These are phyloP conservation scores for Takakia lepidozioides DNA, from an alignment of 225 moss, liverwort and hornwort species.

Conservation along the genomic window DNA sequence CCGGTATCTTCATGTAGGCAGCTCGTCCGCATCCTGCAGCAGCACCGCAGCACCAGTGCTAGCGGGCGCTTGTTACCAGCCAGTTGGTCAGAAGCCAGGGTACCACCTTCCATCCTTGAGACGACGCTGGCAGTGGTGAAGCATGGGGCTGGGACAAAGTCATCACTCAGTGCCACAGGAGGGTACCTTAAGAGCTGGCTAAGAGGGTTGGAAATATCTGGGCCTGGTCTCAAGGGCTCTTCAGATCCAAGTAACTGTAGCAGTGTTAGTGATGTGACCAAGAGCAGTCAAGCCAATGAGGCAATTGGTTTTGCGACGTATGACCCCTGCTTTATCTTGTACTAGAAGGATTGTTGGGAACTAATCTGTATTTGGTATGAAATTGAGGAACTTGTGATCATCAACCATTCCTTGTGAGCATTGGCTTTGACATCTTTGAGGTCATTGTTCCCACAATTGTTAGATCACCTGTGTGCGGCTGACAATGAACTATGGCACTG, in stretches of 20 bases:
- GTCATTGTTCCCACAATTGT: too few relatives aligned
- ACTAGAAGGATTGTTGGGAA: too few relatives aligned
- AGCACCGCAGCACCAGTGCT: constrained; percentile 68
- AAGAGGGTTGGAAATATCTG: constrained; percentile 61
- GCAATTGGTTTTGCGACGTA: constrained; percentile 59
- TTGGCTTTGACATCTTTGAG: too few relatives aligned
- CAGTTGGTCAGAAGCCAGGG: constrained; percentile 41
- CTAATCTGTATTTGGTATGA: too few relatives aligned
- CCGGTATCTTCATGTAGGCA: constrained; percentile 42
- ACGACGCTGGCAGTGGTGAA: constrained; percentile 11
- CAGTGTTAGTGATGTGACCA: constrained; percentile 18
- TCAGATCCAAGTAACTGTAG: constrained; percentile 27
- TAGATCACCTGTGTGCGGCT: too few relatives aligned
- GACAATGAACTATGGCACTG: too few relatives aligned
- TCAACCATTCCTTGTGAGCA: too few relatives aligned
- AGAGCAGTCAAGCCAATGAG: constrained; percentile 28
- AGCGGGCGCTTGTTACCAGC: constrained; percentile 54
- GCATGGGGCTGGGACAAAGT: constrained; percentile 24
- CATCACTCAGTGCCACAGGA: constrained; percentile 26
- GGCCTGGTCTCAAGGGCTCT: constrained; percentile 29
- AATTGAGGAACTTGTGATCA: too few relatives aligned
- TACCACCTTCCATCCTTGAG: constrained; percentile 9
- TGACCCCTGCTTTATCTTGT: too few relatives aligned
- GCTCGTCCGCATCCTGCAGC: constrained; percentile 53
- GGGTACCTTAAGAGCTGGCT: constrained; percentile 85